These are phyloP conservation scores for Pseudocercospora musae DNA, from an alignment of 2,329 filamentous ascomycete genomes.

Conservation along the genomic window DNA sequence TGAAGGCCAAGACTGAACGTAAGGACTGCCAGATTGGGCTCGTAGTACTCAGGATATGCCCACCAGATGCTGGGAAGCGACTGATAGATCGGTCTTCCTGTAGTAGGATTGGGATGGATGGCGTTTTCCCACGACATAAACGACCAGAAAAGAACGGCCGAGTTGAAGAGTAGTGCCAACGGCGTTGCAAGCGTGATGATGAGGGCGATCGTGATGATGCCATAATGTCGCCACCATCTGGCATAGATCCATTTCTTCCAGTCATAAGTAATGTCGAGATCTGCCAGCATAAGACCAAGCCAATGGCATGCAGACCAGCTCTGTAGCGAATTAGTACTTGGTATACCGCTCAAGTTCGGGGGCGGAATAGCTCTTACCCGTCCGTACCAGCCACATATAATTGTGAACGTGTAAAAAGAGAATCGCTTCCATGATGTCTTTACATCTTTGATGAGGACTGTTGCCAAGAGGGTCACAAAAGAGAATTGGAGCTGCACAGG, in stretches of 20 bases:
- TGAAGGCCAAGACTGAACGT: conserved; percentile 40
- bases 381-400: conserved; percentile 48
- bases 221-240: conserved; percentile 38
- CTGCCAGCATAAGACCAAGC: conserved; percentile 45
- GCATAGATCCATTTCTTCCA: conserved; percentile 41
- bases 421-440: conserved; percentile 49
- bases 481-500: conserved; percentile 49
- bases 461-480: conserved; percentile 44
- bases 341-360: neutral
- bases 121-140: conserved; percentile 42
- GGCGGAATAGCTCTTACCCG: neutral
- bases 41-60: conserved; percentile 48
- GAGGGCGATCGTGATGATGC: conserved; percentile 37
- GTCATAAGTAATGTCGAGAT: conserved; percentile 48
- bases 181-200: conserved; percentile 37
- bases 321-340: conserved; percentile 15
- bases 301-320: conserved; percentile 49
- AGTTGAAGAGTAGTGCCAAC: conserved; percentile 38
- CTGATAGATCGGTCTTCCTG: conserved; percentile 45
- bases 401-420: conserved; percentile 43
- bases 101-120: conserved; percentile 43
- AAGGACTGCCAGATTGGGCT: conserved; percentile 45
- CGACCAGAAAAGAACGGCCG: conserved; percentile 37
- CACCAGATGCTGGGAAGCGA: conserved; percentile 41
- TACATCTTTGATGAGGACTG: conserved; percentile 45